These are phyloP conservation scores for Spergularia marina DNA, from an alignment of 148 eudicot genomes.

Conservation along the genomic window DNA sequence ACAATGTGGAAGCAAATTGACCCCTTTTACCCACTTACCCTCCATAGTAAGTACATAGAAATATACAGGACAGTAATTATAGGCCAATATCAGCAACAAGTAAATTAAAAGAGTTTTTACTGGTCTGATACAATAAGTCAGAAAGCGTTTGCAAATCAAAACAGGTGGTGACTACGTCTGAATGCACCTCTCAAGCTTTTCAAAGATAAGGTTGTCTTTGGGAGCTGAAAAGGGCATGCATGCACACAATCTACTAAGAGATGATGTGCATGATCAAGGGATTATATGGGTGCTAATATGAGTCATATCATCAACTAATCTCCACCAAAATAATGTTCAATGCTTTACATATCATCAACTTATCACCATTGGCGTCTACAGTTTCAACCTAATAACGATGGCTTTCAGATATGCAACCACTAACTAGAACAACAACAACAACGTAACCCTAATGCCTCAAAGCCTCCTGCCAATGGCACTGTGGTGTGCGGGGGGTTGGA, in stretches of 20 bases:
- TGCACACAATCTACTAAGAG: not conserved
- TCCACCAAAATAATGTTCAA: not conserved
- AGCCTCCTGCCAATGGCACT: no score
- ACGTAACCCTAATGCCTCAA: no score
- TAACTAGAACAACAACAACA: no score
- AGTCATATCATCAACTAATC: constrained; percentile 6
- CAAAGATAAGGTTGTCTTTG: constrained; percentile 12
- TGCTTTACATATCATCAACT: not conserved
- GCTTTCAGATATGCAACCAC: constrained; percentile 13
- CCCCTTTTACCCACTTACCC: no score
- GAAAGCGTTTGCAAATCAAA: not conserved
- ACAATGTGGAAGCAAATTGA: no score
- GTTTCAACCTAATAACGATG: constrained; percentile 5
- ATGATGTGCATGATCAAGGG: not conserved
- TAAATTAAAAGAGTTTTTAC: not conserved
- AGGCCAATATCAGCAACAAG: not conserved
- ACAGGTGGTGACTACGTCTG: constrained; percentile 16
- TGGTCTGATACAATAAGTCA: not conserved
- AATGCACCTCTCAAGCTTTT: constrained; percentile 1
- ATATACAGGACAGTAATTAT: no score
- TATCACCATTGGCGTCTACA: not conserved
- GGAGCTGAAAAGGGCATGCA: not conserved
- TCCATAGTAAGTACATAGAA: no score
- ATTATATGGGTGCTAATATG: constrained; percentile 10
- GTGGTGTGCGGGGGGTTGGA: no score